Conservation (phyloP, 208 protist species). For the Trypanosoma avium region DNA sequence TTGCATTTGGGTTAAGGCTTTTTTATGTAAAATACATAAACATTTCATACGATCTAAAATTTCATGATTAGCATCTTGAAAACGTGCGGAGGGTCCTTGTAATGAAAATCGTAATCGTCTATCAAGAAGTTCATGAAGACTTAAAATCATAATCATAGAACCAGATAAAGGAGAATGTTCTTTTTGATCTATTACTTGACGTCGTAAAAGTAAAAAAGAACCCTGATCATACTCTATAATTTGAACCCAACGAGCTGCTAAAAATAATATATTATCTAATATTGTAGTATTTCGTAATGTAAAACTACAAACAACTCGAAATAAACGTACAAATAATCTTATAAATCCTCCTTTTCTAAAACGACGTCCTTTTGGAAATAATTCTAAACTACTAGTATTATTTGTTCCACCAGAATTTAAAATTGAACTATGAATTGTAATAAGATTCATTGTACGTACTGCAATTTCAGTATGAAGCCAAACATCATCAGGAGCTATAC, state of each 20-base stretch:
- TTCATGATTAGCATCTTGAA: slow-evolving; percentile 47
- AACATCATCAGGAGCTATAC: slow-evolving; percentile 53
- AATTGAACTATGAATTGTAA: slow-evolving; percentile 46
- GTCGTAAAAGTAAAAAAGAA: slow-evolving; percentile 33
- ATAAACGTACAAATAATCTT: slow-evolving; percentile 76
- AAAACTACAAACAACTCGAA: slow-evolving; percentile 65
- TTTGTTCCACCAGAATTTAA: slow-evolving; percentile 59
- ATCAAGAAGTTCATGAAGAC: slow-evolving; percentile 64
- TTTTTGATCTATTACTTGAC: slow-evolving; percentile 38
- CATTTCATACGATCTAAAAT: slow-evolving; percentile 66
- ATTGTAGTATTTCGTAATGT: slow-evolving; percentile 39
- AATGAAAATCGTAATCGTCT: slow-evolving; percentile 57
- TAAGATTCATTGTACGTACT: slow-evolving; percentile 54
- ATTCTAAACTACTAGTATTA: slow-evolving; percentile 2
- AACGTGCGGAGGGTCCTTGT: slow-evolving; percentile 28
- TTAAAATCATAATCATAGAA: slow-evolving; percentile 63
- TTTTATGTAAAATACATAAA: slow-evolving; percentile 58
- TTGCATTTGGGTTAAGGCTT: slow-evolving; percentile 56
- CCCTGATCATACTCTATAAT: slow-evolving; percentile 46
- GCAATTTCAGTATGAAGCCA: slow-evolving; percentile 81
- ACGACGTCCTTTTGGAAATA: slow-evolving; percentile 6
- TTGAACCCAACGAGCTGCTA: slow-evolving; percentile 44
- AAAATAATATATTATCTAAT: slow-evolving; percentile 39
- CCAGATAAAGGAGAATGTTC: slow-evolving; percentile 66
- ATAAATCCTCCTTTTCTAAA: slow-evolving; percentile 61